Conservation (phyloP, 768 basidiomycete species). For the Harrya chromipes region DNA sequence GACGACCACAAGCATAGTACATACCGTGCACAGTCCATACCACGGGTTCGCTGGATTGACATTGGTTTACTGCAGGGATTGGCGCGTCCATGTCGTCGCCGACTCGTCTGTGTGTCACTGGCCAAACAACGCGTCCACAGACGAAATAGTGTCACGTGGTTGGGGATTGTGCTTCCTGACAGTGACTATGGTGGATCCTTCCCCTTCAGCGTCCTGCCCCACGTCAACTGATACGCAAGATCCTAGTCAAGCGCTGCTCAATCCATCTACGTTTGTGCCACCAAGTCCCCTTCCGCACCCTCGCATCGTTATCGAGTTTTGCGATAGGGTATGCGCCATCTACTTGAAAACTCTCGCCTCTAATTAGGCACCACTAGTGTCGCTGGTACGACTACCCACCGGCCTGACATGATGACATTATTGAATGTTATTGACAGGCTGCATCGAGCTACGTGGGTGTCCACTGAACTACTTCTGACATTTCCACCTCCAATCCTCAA, state of each 20-base stretch:
- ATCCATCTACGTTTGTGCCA: conserved; percentile 54
- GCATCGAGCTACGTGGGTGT: conserved; percentile 90
- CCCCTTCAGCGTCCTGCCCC: conserved; percentile 3
- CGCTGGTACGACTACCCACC: conserved; percentile 59
- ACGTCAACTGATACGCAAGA: conserved; percentile 4
- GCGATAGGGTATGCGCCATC: conserved; percentile 66
- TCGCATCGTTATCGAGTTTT: conserved; percentile 85
- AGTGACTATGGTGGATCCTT: conserved; percentile 22
- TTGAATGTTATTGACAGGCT: conserved; percentile 50
- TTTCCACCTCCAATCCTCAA: conserved; percentile 77
- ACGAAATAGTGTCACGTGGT: conserved; percentile 33
- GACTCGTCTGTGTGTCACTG: conserved; percentile 12
- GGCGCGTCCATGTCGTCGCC: conserved; percentile 17
- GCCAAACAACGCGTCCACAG: conserved; percentile 54
- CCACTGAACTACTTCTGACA: conserved; percentile 87
- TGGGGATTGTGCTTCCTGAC: not conserved
- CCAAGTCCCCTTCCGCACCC: conserved; percentile 48
- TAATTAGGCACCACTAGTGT: conserved; percentile 46
- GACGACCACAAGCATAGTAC: conserved; percentile 7
- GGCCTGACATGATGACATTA: not conserved
- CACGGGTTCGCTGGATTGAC: conserved; percentile 4
- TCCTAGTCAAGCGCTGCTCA: conserved; percentile 28
- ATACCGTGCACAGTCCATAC: conserved; percentile 70
- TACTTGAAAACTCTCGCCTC: not conserved
- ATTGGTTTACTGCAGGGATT: not conserved